Percentiles rank a stretch among this genome's conserved stretches.
Conservation (phyloP, 2,329 filamentous ascomycete species). For the Xylaria arbuscula region DNA sequence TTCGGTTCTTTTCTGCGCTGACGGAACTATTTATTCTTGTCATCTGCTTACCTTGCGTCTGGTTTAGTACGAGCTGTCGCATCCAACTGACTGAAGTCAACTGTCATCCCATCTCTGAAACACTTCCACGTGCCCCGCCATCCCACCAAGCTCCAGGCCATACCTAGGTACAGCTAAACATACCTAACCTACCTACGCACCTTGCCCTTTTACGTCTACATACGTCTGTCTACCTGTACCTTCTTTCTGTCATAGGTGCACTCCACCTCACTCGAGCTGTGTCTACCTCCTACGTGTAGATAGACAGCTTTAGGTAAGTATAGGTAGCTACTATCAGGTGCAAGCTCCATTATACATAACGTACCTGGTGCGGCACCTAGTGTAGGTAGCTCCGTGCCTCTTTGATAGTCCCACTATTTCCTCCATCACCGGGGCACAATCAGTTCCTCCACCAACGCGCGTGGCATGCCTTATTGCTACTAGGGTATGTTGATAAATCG, state of each 20-base stretch:
- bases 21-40: background rate
- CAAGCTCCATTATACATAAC: too few relatives aligned
- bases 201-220: background rate
- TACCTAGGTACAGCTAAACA: background rate
- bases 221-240: background rate
- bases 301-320: background rate
- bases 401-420: background rate
- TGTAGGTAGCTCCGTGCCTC: background rate
- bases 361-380: too few relatives aligned
- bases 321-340: too few relatives aligned
- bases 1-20: background rate
- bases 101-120: background rate
- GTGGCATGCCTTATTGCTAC: background rate
- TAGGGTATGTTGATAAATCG: background rate
- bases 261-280: too few relatives aligned
- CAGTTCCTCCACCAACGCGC: slow-evolving; percentile 29
- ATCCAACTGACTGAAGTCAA: background rate
- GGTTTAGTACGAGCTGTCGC: background rate
- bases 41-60: background rate
- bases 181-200: background rate
- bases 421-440: background rate
- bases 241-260: background rate
- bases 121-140: slow-evolving; percentile 15
- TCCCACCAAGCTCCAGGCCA: background rate
- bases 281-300: background rate